Base-by-base conservation (phyloP, 208 protist species). In the Crithidia brevicula region DNA sequence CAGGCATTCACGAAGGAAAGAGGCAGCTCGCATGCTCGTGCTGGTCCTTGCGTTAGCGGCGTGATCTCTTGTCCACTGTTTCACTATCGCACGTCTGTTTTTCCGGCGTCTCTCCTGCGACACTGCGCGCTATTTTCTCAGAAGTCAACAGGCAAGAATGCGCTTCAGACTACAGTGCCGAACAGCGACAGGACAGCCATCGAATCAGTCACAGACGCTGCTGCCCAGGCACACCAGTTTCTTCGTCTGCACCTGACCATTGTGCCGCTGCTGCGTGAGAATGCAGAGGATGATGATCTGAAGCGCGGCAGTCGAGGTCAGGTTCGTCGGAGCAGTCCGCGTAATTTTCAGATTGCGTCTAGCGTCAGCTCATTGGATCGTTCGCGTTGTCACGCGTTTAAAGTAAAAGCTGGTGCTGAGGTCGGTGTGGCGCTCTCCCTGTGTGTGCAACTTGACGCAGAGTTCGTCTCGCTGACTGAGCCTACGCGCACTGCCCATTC, bases 11-110 rank as follows among this genome's bases (percentile, higher is more conserved):
- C 22, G 11, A 31, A 36, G n/a, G 31, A 3, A 58, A 42, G 31
- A 16, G 3, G 1, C 27, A 43, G 34, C n/a, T 64, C 25, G n/a
- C 0, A 10, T 11, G 23, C 25, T 15, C 27, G 38, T 3, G 1
- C 6, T 7, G n/a, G 2, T 9, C 38, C 20, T 1, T n/a, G 23
- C 38, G 38, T 68, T 18, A 47, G 50, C 8, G 62, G 62, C 20
- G 8, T 2, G 2, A 22, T 71, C 3, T 42, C 31, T 28, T 53
- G 65, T 30, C 53, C 65, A 0, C 11, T 53, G 2, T 16, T 62
- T n/a, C 52, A 61, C 30, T 71, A 62, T 43, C n/a, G 30, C 54
- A 71, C 65, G 13, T 2, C 38, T 36, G 65, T 23, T 16, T 71
- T 71, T 15, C 53, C 65, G 1, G 40, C 23, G 3, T 61, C 54